Base-by-base conservation (phyloP, 2,329 filamentous ascomycete species). In the Lachnellula hyalina region DNA sequence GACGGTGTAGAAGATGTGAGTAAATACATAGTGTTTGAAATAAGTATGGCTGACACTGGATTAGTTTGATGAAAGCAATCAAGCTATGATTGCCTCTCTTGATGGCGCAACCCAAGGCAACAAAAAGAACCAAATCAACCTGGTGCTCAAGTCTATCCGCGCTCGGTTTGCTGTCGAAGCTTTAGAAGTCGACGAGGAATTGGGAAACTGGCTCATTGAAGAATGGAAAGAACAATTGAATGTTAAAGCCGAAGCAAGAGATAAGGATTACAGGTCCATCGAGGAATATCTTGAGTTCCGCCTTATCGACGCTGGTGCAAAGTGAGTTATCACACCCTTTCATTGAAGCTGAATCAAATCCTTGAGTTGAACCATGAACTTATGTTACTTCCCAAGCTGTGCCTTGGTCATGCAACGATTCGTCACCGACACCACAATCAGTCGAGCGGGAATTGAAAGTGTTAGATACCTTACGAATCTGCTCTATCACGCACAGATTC, bases 1-100 rank as follows among this genome's bases (percentile, higher is more conserved):
- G 46, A 48, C 28, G 28, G 46, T 4, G 19, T 23, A n/a, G 46
- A 48, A 34, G 28, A 48, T 11, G 46, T 48, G 21, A 12, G 46
- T 48, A 34, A 7, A 11, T 17, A 28, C 3, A 11, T 14, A 12
- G 19, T 14, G 8, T 7, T 4, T 5, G 5, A 25, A 14, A 6
- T 28, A 32, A 11, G 21, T 19, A 28, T 14, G 28, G 25, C 46
- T 48, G n/a, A 48, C 28, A 28, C n/a, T 38, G 2, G 36, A 32
- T 7, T 35, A 48, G 46, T 48, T 48, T 23, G 46, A 48, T 34
- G 46, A 48, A 32, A 48, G 11, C 28, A 48, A 48, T 48, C 44
- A 47, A 48, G 25, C 46, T 48, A 14, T 47, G 21, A 28, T 48
- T 34, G 46, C 35, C 25, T 48, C 46, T 34, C 19, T 28, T 28